Conservation (phyloP, 2,329 filamentous ascomycete genomes). For the Aureobasidium musti region DNA sequence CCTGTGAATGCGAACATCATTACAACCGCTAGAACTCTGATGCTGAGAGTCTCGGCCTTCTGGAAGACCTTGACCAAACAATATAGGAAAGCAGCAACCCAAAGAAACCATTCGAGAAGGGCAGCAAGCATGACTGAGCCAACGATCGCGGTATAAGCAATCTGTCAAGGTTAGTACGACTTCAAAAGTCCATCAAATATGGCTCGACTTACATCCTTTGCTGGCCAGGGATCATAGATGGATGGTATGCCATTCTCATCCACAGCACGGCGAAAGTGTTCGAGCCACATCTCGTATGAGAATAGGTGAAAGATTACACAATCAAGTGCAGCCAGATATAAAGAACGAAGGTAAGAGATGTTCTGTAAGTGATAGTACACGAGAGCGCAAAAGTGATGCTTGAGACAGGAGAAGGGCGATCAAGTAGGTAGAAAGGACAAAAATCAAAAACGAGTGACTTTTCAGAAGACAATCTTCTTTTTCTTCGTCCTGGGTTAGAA, state of each 20-base stretch:
- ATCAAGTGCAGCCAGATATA: not conserved
- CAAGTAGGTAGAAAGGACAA: not conserved
- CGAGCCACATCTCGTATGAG: constrained; percentile 14
- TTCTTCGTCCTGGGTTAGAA: not conserved
- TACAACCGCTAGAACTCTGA: constrained; percentile 72
- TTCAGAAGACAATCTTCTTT: constrained; percentile 9
- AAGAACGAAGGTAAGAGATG: not conserved
- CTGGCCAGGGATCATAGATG: constrained; percentile 44
- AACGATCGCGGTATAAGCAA: constrained; percentile 80
- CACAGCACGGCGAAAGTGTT: constrained; percentile 2
- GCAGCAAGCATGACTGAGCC: constrained; percentile 81
- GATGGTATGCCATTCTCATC: constrained; percentile 10
- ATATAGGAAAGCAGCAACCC: constrained; percentile 91
- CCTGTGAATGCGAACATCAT: constrained; percentile 73
- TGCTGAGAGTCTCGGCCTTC: constrained; percentile 87
- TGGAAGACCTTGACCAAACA: constrained; percentile 84
- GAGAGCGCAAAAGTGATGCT: not conserved
- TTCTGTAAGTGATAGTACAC: not conserved
- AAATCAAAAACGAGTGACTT: constrained; percentile 15
- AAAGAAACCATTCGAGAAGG: constrained; percentile 89
- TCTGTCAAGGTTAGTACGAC: constrained; percentile 54
- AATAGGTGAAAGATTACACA: not conserved
- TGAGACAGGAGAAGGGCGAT: not conserved
- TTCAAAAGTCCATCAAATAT: too few relatives aligned
- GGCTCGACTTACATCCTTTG: constrained; percentile 44